Base-by-base conservation (phyloP, 306 rosid species). In the Fagus crenata region DNA sequence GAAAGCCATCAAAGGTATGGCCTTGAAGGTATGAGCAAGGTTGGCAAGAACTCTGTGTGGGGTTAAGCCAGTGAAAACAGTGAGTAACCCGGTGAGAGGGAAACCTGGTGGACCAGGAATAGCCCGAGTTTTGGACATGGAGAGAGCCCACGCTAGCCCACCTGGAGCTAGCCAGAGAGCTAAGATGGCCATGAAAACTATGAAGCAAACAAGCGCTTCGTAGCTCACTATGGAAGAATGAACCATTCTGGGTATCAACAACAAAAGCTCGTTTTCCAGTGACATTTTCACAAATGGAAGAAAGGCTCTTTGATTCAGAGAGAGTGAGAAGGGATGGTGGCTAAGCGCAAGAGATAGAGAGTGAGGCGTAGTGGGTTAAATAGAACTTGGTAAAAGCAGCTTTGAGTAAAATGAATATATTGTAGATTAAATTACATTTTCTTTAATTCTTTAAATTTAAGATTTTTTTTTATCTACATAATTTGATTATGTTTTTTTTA, bases 91-190 rank as follows among this genome's bases (percentile, higher is more conserved):
- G 0, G 83, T 43, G 7, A 85, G 0, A 0, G 97, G 97, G 0
- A 81, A 43, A 31, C 96, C 96, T 0, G 86, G 73, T 15, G 98
- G 96, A 8, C 93, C 98, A 0, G 93, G 94, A 49, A 90, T 90
- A 3, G 80, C 0, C 13, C 40, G 15, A 4, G 69, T 7, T 0
- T 70, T 49, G 75, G 32, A 14, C 37, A 11, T 40, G 84, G 70
- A 32, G 1, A 86, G 6, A 7, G 87, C 85, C 98, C 98, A 93
- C 5, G 93, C 91, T 0, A 93, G 79, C 7, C 98, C 98, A 0
- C 96, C 98, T 0, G 96, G 93, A 0, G 86, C 54, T 2, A 93
- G 78, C 70, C 89, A 86, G 31, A 89, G 42, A 0, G 73, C n/a
- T 36, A 82, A 73, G 2, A 73, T 22, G 1, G 81, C 11, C 0